These are phyloP conservation scores for Fusarium sp. DNA, from an alignment of 2,329 filamentous ascomycete species.

Conservation along the genomic window DNA sequence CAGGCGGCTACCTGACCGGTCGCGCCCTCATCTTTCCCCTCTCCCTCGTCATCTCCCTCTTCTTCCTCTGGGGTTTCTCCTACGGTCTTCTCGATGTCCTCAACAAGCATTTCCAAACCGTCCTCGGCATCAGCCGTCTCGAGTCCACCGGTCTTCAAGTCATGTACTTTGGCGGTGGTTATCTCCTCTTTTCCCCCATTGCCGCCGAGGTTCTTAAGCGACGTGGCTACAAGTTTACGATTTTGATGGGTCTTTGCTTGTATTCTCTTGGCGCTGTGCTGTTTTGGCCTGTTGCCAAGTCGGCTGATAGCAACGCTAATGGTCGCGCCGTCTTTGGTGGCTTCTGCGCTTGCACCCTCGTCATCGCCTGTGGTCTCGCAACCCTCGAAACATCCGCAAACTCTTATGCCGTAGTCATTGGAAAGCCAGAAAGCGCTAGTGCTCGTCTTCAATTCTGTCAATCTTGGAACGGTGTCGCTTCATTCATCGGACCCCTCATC, in stretches of 20 bases:
- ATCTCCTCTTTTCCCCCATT: conserved; percentile 57
- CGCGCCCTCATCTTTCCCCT: conserved; percentile 67
- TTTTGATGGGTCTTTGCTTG: conserved; percentile 74
- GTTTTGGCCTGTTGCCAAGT: conserved; percentile 68
- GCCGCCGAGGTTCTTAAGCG: conserved; percentile 73
- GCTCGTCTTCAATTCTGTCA: conserved; percentile 69
- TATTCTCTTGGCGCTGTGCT: conserved; percentile 72
- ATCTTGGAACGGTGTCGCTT: conserved; percentile 81
- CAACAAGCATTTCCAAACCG: conserved; percentile 63
- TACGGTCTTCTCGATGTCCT: conserved; percentile 62
- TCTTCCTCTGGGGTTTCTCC: conserved; percentile 62
- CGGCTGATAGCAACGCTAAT: conserved; percentile 48
- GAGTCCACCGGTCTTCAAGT: conserved; percentile 62
- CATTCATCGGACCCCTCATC: conserved; percentile 77
- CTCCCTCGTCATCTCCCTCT: conserved; percentile 64
- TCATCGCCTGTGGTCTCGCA: conserved; percentile 78
- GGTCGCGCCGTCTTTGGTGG: conserved; percentile 68
- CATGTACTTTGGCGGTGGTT: conserved; percentile 67
- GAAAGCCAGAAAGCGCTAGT: conserved; percentile 33
- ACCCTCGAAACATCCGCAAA: conserved; percentile 84
- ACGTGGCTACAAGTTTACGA: conserved; percentile 74
- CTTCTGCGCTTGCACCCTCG: conserved; percentile 79
- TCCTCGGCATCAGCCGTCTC: conserved; percentile 58
- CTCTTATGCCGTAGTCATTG: conserved; percentile 72
- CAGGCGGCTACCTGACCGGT: conserved; percentile 43